Conservation (phyloP, 257 asterid genomes). For the Paulownia fortunei region DNA sequence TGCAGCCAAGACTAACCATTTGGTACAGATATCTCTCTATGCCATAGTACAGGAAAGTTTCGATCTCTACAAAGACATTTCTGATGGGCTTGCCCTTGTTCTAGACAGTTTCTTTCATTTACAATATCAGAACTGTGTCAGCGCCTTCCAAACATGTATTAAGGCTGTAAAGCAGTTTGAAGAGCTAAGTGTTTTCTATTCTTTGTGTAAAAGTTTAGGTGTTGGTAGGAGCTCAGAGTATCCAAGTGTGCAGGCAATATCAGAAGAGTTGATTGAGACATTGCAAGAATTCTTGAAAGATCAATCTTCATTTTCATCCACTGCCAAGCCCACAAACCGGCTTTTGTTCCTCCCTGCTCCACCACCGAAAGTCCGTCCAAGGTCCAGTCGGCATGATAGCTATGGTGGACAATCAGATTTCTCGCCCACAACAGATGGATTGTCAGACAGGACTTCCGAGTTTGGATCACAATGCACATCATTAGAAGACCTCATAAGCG, state of each 20-base stretch:
- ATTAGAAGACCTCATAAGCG: conserved; percentile 70
- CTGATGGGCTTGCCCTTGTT: conserved; percentile 71
- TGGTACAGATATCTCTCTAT: conserved; percentile 63
- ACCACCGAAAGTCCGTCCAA: conserved; percentile 11
- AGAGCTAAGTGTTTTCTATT: conserved; percentile 66
- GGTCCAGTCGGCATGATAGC: conserved; percentile 39
- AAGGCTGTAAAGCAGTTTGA: conserved; percentile 75
- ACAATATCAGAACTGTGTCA: conserved; percentile 67
- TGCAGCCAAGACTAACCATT: conserved; percentile 52
- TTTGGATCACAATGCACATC: conserved; percentile 65
- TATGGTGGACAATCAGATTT: conserved; percentile 53
- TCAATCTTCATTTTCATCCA: conserved; percentile 66
- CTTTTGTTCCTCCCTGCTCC: conserved; percentile 35
- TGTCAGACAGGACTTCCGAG: conserved; percentile 46
- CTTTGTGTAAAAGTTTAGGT: conserved; percentile 60
- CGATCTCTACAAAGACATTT: conserved; percentile 71
- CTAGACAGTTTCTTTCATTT: conserved; percentile 75
- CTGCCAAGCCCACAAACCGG: conserved; percentile 37
- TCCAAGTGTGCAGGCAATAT: conserved; percentile 66
- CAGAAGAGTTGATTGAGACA: conserved; percentile 72
- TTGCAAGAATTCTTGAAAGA: conserved; percentile 78
- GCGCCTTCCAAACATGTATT: conserved; percentile 71
- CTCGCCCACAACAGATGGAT: conserved; percentile 46
- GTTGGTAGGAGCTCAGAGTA: conserved; percentile 74
- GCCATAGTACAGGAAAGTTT: conserved; percentile 84